Base-by-base conservation (phyloP, 257 asterid genomes). In the Gentiana dahurica region DNA sequence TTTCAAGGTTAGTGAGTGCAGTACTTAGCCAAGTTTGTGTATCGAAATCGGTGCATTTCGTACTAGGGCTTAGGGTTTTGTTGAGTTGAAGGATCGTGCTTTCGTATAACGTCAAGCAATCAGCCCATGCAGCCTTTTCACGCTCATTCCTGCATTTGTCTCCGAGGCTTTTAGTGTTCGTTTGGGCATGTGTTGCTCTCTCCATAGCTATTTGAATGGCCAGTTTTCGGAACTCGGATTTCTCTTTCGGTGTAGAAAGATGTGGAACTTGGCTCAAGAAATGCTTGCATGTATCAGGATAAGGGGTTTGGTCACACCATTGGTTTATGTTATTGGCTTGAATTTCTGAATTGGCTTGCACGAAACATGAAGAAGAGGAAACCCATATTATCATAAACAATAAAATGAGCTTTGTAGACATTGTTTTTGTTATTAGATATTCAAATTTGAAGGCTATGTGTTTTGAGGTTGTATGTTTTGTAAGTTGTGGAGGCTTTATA, bases 291-390 rank as follows among this genome's bases (percentile, higher is more conserved):
- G 72, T 81, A 10, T 74, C 62, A 2, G 91, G 89, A 71, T 79
- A 73, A 1, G 97, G 94, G 58, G 89, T 83, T 75, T 76, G 73
- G 70, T 70, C 52, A 78, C 97, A 88, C 94, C 95, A 81, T 66
- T 43, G 44, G 44, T 51, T 61, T 10, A 77, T 35, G 48, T 51
- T 72, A 10, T 13, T 46, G 45, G 72, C 4, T 44, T 71, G 64
- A 39, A 0, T 7, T 45, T 36, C 60, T 1, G 80, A 60, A 5
- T 54, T 12, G 37, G 69, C 37, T 36, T 47, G 57, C 4, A 37
- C 43, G 55, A 57, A 51, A 10, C 53, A 64, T 13, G 65, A 68
- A 34, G 74, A 72, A 43, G 73, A 46, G 9, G 65, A 74, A 36
- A 70, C 37, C 45, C 71, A 36, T 0, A 66, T 1, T 9, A 68